Evolutionary conservation across 2,329 filamentous ascomycete genomes (phyloP), one percentile per base, ranked within the genome.

Genomic region (Pseudogymnoascus sp.): DNA sequence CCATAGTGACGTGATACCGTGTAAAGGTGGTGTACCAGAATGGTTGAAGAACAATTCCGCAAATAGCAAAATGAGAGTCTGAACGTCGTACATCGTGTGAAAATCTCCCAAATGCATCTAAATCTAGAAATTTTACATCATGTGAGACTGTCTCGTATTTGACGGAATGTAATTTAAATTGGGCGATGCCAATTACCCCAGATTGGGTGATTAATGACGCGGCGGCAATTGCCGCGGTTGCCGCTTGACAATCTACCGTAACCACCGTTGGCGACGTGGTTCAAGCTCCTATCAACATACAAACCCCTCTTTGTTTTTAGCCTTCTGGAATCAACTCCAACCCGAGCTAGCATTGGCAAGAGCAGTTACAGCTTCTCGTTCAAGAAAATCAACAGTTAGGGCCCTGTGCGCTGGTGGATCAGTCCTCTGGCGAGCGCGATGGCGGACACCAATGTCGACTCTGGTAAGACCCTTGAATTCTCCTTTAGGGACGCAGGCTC

Each of bases 361-460:
- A 56, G 28, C 50, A 56, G 50, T 56, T 56, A 33, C 50, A 56
- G 50, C 50, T 56, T 56, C 50, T 56, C 50, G 3, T 56, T 56
- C 10, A 56, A 56, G n/a, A 19, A 53, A 56, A 33, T 19, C 50
- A 56, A 33, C 26, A 33, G 5, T 33, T 33, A 6, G 50, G 26
- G 50, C 50, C 28, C n/a, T 22, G 28, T 56, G 50, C n/a, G 50
- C 50, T 33, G 50, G 50, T 56, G 50, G 50, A 56, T 56, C 26
- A 19, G n/a, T 56, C 46, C 46, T 33, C 46, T 31, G 46, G 50
- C 26, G 50, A 56, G 50, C 50, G 50, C 50, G 50, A 64, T 64
- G 62, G 62, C 43, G 60, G 62, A 64, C 43, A 28, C 38, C 26
- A 61, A 43, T 26, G 60, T 53, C 53, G 62, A 64, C 43, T 60